Conservation (phyloP, 2,329 filamentous ascomycete genomes). For the Teratosphaeria pseudoeucalypti region DNA sequence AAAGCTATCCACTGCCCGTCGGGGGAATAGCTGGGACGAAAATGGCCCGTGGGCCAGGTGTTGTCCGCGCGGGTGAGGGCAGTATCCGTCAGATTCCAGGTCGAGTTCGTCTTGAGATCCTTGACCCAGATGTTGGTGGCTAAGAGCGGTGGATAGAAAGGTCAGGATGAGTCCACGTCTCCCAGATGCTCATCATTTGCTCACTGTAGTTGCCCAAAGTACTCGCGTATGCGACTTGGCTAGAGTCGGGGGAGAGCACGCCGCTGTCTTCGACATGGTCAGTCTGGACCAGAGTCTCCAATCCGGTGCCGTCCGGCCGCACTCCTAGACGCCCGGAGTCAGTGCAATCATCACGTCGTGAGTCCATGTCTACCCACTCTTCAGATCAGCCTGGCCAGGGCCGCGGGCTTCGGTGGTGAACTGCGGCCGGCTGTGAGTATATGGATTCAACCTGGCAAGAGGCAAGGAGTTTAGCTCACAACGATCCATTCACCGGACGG, state of each 20-base stretch:
- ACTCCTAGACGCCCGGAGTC: not conserved
- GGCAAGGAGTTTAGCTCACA: too few relatives aligned
- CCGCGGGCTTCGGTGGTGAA: not conserved
- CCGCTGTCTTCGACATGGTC: not conserved
- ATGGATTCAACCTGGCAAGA: too few relatives aligned
- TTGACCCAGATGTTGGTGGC: not conserved
- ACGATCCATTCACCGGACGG: not conserved
- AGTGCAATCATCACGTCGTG: too few relatives aligned
- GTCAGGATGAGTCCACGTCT: too few relatives aligned
- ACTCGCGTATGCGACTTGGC: not conserved
- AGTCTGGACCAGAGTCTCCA: not conserved
- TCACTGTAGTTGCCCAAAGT: not conserved
- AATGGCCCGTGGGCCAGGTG: not conserved
- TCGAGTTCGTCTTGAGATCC: not conserved
- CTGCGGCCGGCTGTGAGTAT: too few relatives aligned
- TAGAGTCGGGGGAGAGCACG: not conserved
- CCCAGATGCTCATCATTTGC: too few relatives aligned
- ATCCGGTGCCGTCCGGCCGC: not conserved
- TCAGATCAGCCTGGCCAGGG: not conserved
- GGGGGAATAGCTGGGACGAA: not conserved
- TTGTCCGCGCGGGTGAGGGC: not conserved
- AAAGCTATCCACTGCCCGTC: not conserved
- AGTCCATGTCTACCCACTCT: not conserved
- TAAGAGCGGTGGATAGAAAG: too few relatives aligned
- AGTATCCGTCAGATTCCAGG: not conserved